Evolutionary conservation across 805 yeast genomes (phyloP), one percentile per base, ranked within the genome.

Genomic region (Yamadazyma endophytica): DNA sequence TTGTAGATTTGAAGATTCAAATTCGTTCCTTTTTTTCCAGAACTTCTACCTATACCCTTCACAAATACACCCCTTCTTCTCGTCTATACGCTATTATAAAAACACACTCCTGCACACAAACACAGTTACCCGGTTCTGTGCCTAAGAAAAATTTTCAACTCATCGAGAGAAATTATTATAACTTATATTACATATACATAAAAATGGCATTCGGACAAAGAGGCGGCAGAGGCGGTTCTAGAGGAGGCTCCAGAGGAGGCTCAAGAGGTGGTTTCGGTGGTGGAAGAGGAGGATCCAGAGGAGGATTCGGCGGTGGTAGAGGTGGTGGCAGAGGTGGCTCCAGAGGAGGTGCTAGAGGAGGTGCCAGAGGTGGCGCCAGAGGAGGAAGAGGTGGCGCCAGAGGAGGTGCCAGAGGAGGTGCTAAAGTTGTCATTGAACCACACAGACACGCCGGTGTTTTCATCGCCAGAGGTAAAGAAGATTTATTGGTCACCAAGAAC

Each of bases 391-490:
- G 85, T 47, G 88, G 84, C 54, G 82, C 79, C 39, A 50, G 79
- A 41, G 90, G 89, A 46, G 94, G 92, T 64, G 89, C 90, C 44
- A 58, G 72, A 46, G 92, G 90, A 52, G 95, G 94, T 61, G 95
- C 96, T 53, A 92, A 84, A 74, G 97, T 90, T 49, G 86, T 90
- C 56, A 82, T 90, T 50, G 98, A 92, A 72, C 97, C 97, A 52
- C 98, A 92, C 70, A 84, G 96, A 73, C 97, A 92, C 61, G 95
- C 89, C 33, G 98, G 94, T 79, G 96, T 92, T 48, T 92, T 79
- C 80, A 90, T 92, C 67, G 98, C 97, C 63, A 87, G 97, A 73
- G 98, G 98, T 66, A 92, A 92, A 69, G 98, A 92, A 74, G 98
- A 92, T 78, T 77, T 92, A 61, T 76, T 92, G 55, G 96, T 92